Percentiles rank a stretch among this genome's conserved stretches.
phyloP scores from a whole-genome alignment of 371 early-diverging fungal species.

The Rhizopus sp. region DNA sequence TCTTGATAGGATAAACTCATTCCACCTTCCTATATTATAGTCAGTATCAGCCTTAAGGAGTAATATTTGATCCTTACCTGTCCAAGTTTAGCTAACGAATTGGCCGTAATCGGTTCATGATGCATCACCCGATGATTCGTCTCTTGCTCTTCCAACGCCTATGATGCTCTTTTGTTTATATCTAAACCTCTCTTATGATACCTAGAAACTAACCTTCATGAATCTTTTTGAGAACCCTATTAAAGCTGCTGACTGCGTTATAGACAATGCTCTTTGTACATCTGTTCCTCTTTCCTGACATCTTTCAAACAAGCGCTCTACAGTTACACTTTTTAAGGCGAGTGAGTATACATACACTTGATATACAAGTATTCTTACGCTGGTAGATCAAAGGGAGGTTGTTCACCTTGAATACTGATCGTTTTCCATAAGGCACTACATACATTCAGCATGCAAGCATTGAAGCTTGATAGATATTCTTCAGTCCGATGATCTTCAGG shows the following conservation, averaged over 20 bases:
- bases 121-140: slow-evolving; percentile 5
- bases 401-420: slow-evolving; percentile 38
- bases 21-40: slow-evolving; percentile 35
- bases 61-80: slow-evolving; percentile 32
- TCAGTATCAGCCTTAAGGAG: not conserved
- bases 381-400: slow-evolving; percentile 42
- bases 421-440: slow-evolving; percentile 61
- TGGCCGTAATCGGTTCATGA: slow-evolving; percentile 28
- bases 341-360: not conserved
- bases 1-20: slow-evolving; percentile 42
- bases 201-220: slow-evolving; percentile 23
- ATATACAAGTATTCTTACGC: slow-evolving; percentile 31
- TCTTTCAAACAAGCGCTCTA: slow-evolving; percentile 24
- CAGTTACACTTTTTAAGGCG: slow-evolving; percentile 26
- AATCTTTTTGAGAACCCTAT: slow-evolving; percentile 52
- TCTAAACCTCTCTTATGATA: not conserved
- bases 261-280: slow-evolving; percentile 36
- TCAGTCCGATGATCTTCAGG: slow-evolving; percentile 36
- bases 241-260: slow-evolving; percentile 50
- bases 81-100: slow-evolving; percentile 9
- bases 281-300: slow-evolving; percentile 39
- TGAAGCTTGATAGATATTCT: slow-evolving; percentile 55
- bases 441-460: slow-evolving; percentile 59
- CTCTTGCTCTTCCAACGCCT: slow-evolving; percentile 18
- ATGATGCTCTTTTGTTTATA: not conserved